phyloP scores from a whole-genome alignment of 169 alveolate species.

The Eimeria sp. region DNA sequence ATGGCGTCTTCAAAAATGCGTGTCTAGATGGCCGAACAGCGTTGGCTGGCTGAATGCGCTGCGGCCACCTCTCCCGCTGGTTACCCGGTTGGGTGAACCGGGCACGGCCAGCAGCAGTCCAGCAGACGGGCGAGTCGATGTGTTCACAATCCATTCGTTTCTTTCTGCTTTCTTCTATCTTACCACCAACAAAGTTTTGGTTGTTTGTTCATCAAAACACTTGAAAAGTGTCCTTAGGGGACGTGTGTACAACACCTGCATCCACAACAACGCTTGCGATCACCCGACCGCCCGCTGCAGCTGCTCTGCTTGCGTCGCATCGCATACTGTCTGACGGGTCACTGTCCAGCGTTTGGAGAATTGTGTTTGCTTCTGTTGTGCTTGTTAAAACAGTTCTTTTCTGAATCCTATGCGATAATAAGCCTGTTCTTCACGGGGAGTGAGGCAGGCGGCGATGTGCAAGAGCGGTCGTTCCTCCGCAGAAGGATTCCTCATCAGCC shows the following conservation, averaged over 20 bases:
- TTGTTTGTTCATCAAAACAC: neutral
- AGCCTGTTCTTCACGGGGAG: neutral
- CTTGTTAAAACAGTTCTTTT: neutral
- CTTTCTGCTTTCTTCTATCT: neutral
- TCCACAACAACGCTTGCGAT: neutral
- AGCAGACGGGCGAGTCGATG: constrained; percentile 20
- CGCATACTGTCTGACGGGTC: constrained; percentile 13
- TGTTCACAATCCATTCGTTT: neutral
- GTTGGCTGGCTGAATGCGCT: neutral
- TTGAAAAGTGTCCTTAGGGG: neutral
- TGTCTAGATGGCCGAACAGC: constrained; percentile 8
- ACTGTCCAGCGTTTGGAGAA: neutral
- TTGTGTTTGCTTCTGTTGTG: neutral
- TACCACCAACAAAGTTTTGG: no score
- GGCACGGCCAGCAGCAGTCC: neutral
- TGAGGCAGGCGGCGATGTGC: constrained; percentile 53
- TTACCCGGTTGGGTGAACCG: constrained; percentile 10
- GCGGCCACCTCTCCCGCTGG: constrained; percentile 22
- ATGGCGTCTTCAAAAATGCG: neutral
- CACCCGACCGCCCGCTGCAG: constrained; percentile 66
- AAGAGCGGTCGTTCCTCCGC: constrained; percentile 63
- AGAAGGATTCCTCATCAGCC: constrained; percentile 45
- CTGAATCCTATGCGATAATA: neutral
- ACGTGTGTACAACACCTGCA: constrained; percentile 11
- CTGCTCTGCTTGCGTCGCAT: constrained; percentile 65